Evolutionary conservation across 2,329 filamentous ascomycete genomes (phyloP).

Genomic region (Scytalidium lignicola): DNA sequence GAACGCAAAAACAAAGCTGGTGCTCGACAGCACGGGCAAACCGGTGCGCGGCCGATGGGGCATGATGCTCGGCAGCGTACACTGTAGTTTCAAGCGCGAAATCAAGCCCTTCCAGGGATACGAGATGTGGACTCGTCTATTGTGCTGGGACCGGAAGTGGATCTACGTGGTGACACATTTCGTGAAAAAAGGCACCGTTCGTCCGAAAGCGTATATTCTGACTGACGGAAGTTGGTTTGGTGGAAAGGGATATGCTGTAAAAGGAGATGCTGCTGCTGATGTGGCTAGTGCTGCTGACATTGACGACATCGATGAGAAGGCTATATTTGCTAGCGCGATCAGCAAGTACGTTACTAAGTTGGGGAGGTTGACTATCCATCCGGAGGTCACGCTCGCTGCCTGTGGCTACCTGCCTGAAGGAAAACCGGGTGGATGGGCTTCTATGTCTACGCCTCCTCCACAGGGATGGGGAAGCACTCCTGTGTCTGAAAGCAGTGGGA

Average conservation of each 20-base stretch:
- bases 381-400: constrained; percentile 67
- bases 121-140: constrained; percentile 67
- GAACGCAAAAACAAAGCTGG: constrained; percentile 45
- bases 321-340: constrained; percentile 65
- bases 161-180: constrained; percentile 72
- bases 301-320: constrained; percentile 48
- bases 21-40: constrained; percentile 34
- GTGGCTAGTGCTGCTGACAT: constrained; percentile 27
- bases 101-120: constrained; percentile 64
- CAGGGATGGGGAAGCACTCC: background rate
- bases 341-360: constrained; percentile 83
- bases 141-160: constrained; percentile 80
- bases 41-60: constrained; percentile 49
- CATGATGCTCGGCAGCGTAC: constrained; percentile 67
- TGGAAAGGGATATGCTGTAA: constrained; percentile 32
- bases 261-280: constrained; percentile 32
- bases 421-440: constrained; percentile 60
- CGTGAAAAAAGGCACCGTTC: constrained; percentile 55
- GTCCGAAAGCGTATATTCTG: constrained; percentile 41
- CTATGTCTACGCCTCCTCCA: constrained; percentile 20
- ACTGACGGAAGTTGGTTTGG: constrained; percentile 35
- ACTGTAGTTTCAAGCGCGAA: constrained; percentile 69
- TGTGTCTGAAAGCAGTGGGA: constrained; percentile 9
- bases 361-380: constrained; percentile 76
- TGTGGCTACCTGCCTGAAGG: constrained; percentile 68